phyloP scores from a whole-genome alignment of 805 yeast genomes.

The Saccharomycopsis sp. region DNA sequence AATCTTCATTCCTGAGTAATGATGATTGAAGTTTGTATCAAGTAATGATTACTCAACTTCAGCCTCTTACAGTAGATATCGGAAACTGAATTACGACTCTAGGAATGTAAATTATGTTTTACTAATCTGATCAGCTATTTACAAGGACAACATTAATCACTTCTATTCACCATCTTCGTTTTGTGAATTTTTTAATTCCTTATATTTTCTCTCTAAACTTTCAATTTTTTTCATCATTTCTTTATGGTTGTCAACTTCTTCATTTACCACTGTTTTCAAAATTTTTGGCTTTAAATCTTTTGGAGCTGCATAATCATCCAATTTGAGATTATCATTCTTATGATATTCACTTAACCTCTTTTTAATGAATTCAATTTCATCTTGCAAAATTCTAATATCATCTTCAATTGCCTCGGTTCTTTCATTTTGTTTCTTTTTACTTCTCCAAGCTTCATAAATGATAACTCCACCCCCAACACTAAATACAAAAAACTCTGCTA shows the following conservation, averaged over 20 bases:
- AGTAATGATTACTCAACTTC: too few species aligned
- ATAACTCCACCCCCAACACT: conserved; percentile 72
- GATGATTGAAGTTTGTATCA: too few species aligned
- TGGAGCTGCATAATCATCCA: conserved; percentile 43
- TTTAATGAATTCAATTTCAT: conserved; percentile 53
- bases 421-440: conserved; percentile 49
- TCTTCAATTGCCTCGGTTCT: conserved; percentile 61
- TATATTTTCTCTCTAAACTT: conserved; percentile 8
- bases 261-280: conserved; percentile 22
- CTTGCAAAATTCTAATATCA: conserved; percentile 60
- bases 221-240: conserved; percentile 2
- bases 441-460: conserved; percentile 59
- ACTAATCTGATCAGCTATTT: too few species aligned
- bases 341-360: conserved; percentile 34
- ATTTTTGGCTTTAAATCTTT: conserved; percentile 35
- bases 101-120: too few species aligned
- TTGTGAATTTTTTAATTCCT: too few species aligned
- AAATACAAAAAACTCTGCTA: conserved; percentile 70
- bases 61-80: too few species aligned
- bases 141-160: too few species aligned
- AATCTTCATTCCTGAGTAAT: too few species aligned
- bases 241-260: background rate
- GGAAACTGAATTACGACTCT: too few species aligned
- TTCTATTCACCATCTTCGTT: too few species aligned
- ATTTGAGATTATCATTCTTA: conserved; percentile 24